Evolutionary conservation across 116 monocot species (phyloP).

Genomic region (Posidonia oceanica): DNA sequence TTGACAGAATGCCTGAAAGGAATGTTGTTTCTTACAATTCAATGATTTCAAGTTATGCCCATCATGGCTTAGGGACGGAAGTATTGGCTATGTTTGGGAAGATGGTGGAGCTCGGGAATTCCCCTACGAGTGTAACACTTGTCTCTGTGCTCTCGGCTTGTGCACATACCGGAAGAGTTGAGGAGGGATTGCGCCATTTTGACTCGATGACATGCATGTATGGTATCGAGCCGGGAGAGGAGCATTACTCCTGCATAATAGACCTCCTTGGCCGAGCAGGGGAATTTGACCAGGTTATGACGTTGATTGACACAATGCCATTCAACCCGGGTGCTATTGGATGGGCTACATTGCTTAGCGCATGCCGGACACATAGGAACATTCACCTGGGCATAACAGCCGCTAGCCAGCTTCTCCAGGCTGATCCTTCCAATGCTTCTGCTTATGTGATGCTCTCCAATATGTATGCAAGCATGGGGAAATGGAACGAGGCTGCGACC

Average conservation of each 20-base stretch:
- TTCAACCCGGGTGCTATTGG: conserved; percentile 12
- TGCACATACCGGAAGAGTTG: conserved; percentile 21
- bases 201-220: conserved; percentile 12
- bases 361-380: conserved; percentile 21
- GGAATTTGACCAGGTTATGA: conserved; percentile 16
- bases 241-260: conserved; percentile 34
- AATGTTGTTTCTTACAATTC: conserved; percentile 30
- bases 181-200: conserved; percentile 23
- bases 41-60: conserved; percentile 23
- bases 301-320: conserved; percentile 20
- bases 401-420: conserved; percentile 16
- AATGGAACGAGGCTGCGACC: conserved; percentile 28
- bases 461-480: conserved; percentile 20
- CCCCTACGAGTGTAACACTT: conserved; percentile 21
- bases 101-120: conserved; percentile 11
- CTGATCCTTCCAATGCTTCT: conserved; percentile 19
- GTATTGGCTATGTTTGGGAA: conserved; percentile 13
- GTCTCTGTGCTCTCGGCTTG: conserved; percentile 26
- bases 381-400: conserved; percentile 13
- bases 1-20: conserved; percentile 10
- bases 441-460: conserved; percentile 27
- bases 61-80: conserved; percentile 24
- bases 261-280: conserved; percentile 30
- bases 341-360: conserved; percentile 27
- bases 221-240: conserved; percentile 10